Percentiles rank a stretch among this genome's conserved stretches.
Conservation (phyloP, 176 grass and related monocot genomes). For the Thalia dealbata region DNA sequence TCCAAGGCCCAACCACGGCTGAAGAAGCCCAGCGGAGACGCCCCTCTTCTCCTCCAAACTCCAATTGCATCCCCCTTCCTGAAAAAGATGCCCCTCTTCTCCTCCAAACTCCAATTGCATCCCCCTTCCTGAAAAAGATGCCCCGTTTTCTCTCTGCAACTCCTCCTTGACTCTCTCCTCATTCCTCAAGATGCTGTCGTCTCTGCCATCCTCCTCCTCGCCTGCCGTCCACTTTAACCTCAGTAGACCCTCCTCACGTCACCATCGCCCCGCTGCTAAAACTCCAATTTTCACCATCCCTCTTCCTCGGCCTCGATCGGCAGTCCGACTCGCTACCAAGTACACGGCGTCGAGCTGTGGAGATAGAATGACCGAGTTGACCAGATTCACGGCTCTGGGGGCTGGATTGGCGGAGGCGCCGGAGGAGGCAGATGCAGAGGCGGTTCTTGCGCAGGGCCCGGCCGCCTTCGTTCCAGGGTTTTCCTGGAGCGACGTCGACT, state of each 20-base stretch:
- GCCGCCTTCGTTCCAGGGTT: background rate
- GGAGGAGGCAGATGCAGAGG: constrained; percentile 16
- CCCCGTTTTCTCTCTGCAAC: background rate
- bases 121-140: too few relatives aligned
- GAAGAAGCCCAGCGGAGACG: too few relatives aligned
- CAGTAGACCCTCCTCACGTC: background rate
- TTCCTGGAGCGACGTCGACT: constrained; percentile 7
- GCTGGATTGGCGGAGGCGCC: too few relatives aligned
- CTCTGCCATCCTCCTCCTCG: background rate
- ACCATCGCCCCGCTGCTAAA: constrained; percentile 6
- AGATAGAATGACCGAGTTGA: constrained; percentile 17
- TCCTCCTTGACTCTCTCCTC: background rate
- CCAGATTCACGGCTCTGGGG: constrained; percentile 6
- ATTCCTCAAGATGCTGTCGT: background rate
- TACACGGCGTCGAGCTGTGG: constrained; percentile 4
- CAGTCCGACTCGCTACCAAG: background rate
- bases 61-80: too few relatives aligned
- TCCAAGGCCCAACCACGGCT: too few relatives aligned
- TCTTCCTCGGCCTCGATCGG: background rate
- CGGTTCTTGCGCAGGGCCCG: background rate
- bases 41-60: too few relatives aligned
- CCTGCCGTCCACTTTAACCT: background rate
- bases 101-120: background rate
- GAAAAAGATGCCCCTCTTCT: too few relatives aligned
- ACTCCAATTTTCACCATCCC: constrained; percentile 10